Evolutionary conservation across 1,284 basidiomycete genomes (phyloP).

Genomic region (Cystobasidiaceae sp.): DNA sequence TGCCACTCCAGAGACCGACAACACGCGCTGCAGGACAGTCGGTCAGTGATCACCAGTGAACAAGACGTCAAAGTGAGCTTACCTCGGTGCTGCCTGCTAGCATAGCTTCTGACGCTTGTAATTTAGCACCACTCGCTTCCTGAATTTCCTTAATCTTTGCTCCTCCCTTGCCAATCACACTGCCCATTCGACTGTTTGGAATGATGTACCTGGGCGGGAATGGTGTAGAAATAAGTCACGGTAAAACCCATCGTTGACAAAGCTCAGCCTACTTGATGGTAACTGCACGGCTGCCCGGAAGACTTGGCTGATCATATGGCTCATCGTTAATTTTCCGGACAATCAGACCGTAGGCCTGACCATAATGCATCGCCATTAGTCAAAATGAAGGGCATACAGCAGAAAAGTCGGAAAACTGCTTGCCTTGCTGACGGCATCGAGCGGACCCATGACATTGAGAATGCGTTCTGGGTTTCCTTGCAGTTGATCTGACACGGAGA

Average conservation of each 20-base stretch:
- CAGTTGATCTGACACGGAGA: conserved; percentile 93
- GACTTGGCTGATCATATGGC: conserved; percentile 93
- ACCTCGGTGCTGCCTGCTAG: conserved; percentile 94
- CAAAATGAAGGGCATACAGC: not conserved
- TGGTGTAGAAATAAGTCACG: not conserved
- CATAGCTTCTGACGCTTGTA: conserved; percentile 98
- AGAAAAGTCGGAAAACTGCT: conserved; percentile 42
- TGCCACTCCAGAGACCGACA: conserved; percentile 97
- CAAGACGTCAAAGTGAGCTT: not conserved
- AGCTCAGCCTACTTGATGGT: conserved; percentile 68
- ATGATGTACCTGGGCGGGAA: conserved; percentile 68
- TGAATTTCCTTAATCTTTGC: conserved; percentile 99
- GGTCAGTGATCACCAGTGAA: not conserved
- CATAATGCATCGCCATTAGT: not conserved
- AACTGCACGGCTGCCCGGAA: conserved; percentile 93
- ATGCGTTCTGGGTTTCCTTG: conserved; percentile 98
- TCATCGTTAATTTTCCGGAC: conserved; percentile 99
- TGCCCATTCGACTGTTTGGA: conserved; percentile 98
- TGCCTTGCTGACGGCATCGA: conserved; percentile 97
- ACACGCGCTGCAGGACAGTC: conserved; percentile 66
- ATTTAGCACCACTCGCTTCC: conserved; percentile 89
- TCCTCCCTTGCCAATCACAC: conserved; percentile 95
- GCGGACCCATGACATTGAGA: conserved; percentile 90
- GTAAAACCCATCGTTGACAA: not conserved
- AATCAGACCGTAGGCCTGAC: conserved; percentile 95